Base-by-base conservation (phyloP, 2,329 filamentous ascomycete genomes). In the Raffaelea ambrosiae region DNA sequence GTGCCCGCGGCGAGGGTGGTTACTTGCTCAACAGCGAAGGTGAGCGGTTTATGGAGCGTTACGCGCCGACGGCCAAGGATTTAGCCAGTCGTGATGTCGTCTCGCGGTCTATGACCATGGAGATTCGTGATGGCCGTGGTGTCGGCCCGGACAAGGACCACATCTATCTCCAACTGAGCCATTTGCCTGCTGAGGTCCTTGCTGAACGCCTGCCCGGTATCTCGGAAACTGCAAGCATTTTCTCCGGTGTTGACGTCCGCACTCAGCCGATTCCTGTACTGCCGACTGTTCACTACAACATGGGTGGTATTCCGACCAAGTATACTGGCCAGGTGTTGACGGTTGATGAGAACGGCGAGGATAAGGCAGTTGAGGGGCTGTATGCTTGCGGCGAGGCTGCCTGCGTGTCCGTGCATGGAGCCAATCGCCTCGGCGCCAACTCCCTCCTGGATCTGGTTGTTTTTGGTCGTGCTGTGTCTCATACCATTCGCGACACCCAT, bases 1-100 rank as follows among this genome's bases (percentile, higher is more conserved):
- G 91, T 60, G 88, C 91, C 59, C 88, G 93, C 77, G 93, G 93
- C 74, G 93, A 97, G 77, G 91, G 91, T 77, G 91, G 91, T 63
- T 97, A 96, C 68, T 81, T 98, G 45, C 80, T 97, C 57, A 98
- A 98, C 81, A 89, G 87, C 5, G 87, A 97, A 77, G 91, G 91
- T 73, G 93, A 97, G 74, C 86, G 91, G 62, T 98, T 98, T 74
- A 98, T 98, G 91, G 91, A 97, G 74, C 84, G 91, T 63, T 98
- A 98, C 65, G 91, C 91, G 40, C 91, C 91, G 51, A 97, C 91
- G 44, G 91, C 91, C 59, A 97, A 96, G 81, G 91, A 98, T 82
- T 79, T 98, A 64, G 91, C 91, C 55, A 89, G 84, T 61, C 88
- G 91, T 70, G 91, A 98, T 62, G 93, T 97, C 58, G 91, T 97